These are phyloP conservation scores for Biscogniauxia sp. DNA, from an alignment of 2,329 filamentous ascomycete genomes.

Conservation along the genomic window DNA sequence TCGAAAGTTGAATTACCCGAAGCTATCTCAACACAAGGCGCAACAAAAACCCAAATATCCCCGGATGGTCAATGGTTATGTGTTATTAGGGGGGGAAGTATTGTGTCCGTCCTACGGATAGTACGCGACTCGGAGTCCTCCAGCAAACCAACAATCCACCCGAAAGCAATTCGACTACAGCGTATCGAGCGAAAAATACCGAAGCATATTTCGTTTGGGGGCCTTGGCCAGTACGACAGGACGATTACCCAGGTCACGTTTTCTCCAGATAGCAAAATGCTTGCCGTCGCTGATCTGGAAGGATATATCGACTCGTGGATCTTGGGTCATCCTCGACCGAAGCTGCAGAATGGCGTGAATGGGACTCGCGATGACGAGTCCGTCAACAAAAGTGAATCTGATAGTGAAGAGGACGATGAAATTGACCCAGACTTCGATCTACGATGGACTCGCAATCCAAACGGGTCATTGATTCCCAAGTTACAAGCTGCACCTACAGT, in stretches of 20 bases:
- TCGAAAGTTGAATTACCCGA: constrained; percentile 66
- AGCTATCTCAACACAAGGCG: constrained; percentile 58
- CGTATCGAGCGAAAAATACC: constrained; percentile 54
- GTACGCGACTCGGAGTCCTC: constrained; percentile 30
- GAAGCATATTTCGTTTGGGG: constrained; percentile 58
- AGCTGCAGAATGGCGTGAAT: constrained; percentile 29
- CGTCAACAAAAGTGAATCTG: constrained; percentile 40
- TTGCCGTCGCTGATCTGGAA: constrained; percentile 77
- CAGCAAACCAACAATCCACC: constrained; percentile 39
- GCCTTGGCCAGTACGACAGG: constrained; percentile 73
- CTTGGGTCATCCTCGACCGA: constrained; percentile 54
- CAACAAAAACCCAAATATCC: constrained; percentile 67
- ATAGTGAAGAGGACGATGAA: constrained; percentile 43
- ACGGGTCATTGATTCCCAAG: constrained; percentile 66
- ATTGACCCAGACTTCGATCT: constrained; percentile 45
- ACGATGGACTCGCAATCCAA: constrained; percentile 74
- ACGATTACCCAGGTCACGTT: constrained; percentile 74
- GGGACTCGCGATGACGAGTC: constrained; percentile 32
- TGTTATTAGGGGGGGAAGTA: constrained; percentile 60
- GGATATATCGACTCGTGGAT: constrained; percentile 89
- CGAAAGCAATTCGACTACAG: constrained; percentile 46
- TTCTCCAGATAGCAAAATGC: constrained; percentile 73
- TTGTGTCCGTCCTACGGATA: constrained; percentile 53
- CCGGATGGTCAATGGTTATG: constrained; percentile 69
- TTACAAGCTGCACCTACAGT: constrained; percentile 63